Evolutionary conservation across 2,329 filamentous ascomycete genomes (phyloP).

Genomic region (Lasiodiplodia citricola): DNA sequence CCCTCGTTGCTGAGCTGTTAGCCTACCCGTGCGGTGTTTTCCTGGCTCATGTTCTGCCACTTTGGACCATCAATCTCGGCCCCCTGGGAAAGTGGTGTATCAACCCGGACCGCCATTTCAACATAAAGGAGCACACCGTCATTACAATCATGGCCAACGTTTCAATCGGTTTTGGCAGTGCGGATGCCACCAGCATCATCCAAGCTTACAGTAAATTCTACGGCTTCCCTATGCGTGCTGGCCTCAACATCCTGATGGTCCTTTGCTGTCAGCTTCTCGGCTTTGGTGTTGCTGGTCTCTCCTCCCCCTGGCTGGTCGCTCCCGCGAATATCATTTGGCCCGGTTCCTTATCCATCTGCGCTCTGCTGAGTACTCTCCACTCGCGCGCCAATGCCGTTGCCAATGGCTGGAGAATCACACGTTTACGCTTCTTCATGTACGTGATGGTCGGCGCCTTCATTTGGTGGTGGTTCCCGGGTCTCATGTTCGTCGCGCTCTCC

Average conservation of each 20-base stretch:
- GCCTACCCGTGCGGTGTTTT: conserved; percentile 32
- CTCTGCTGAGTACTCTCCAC: conserved; percentile 36
- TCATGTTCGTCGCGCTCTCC: conserved; percentile 31
- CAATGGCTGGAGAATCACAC: conserved; percentile 35
- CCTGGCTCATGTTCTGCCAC: conserved; percentile 42
- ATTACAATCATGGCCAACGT: conserved; percentile 70
- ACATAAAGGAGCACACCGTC: conserved; percentile 66
- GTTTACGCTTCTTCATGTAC: conserved; percentile 35
- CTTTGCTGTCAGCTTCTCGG: conserved; percentile 28
- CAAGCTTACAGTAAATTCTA: conserved; percentile 75
- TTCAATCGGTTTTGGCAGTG: conserved; percentile 48
- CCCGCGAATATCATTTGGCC: conserved; percentile 38
- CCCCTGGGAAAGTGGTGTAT: conserved; percentile 60
- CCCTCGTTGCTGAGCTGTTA: conserved; percentile 38
- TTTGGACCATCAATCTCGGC: conserved; percentile 49
- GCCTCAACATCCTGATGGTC: conserved; percentile 33
- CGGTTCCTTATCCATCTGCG: conserved; percentile 32
- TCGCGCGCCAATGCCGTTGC: conserved; percentile 32
- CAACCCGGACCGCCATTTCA: conserved; percentile 61
- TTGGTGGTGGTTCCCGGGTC: conserved; percentile 38
- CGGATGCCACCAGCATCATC: conserved; percentile 77
- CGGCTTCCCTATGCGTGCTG: conserved; percentile 43
- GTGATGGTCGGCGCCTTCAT: conserved; percentile 33
- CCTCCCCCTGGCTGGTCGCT: conserved; percentile 33
- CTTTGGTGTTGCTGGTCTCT: conserved; percentile 35